phyloP scores from a whole-genome alignment of 31 red algal genomes.

The Odonthalia washingtoniensis region DNA sequence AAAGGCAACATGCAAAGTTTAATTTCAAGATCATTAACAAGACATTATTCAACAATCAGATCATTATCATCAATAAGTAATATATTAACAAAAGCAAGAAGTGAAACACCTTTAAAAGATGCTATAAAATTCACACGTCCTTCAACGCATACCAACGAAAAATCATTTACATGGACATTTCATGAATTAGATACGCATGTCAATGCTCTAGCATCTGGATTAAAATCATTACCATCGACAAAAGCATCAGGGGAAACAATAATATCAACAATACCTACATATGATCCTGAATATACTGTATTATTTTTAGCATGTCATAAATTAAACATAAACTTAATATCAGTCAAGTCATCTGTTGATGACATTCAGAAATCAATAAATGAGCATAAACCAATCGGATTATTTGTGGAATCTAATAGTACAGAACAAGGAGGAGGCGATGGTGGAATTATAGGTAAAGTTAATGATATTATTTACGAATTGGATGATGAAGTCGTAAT shows the following conservation, averaged over 20 bases:
- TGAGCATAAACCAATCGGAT: conserved; percentile 42
- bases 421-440: conserved; percentile 4
- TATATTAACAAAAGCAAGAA: not conserved
- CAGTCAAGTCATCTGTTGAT: conserved; percentile 18
- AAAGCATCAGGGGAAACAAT: conserved; percentile 27
- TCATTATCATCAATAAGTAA: not conserved
- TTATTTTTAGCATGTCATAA: conserved; percentile 44
- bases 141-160: conserved; percentile 8
- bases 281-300: conserved; percentile 48
- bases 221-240: not conserved
- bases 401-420: conserved; percentile 28
- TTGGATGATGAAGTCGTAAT: conserved; percentile 28
- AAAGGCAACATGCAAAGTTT: no score
- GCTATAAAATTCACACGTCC: conserved; percentile 53
- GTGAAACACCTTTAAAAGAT: conserved; percentile 49
- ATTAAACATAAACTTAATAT: conserved; percentile 18
- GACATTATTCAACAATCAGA: not conserved
- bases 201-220: conserved; percentile 45
- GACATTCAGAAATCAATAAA: conserved; percentile 28
- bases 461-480: conserved; percentile 38
- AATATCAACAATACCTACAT: conserved; percentile 16
- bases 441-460: conserved; percentile 10
- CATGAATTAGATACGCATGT: conserved; percentile 38
- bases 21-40: no score
- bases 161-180: conserved; percentile 66